A percentile compares a stretch with the other conserved stretches of the same genome.
Evolutionary conservation across 176 grass and related monocot genomes (phyloP).

Genomic region (Zoysia japonica): DNA sequence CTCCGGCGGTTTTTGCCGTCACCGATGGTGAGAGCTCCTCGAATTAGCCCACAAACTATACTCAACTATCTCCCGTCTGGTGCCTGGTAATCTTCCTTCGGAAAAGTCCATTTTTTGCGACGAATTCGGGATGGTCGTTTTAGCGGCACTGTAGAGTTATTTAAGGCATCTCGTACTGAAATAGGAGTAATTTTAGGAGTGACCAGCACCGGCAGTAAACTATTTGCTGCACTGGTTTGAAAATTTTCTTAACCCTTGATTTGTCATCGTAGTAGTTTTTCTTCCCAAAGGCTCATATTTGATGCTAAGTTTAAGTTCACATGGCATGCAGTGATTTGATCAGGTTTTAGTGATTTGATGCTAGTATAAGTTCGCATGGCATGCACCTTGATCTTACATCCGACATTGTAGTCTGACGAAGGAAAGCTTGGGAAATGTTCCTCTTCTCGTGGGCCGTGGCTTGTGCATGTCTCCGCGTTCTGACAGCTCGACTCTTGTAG

Average conservation of each 20-base stretch:
- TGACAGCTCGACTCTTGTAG: conserved; percentile 11
- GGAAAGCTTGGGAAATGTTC: neutral
- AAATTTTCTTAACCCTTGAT: neutral
- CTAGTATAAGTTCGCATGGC: neutral
- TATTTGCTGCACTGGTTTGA: too few species aligned
- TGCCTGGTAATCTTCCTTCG: neutral
- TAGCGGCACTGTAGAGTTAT: too few species aligned
- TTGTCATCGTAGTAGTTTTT: neutral
- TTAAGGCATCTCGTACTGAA: too few species aligned
- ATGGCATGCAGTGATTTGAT: neutral
- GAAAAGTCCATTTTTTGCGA: neutral
- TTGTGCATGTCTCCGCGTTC: neutral
- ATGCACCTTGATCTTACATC: neutral
- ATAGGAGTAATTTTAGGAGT: too few species aligned
- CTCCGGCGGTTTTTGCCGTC: neutral
- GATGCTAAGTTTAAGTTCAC: neutral
- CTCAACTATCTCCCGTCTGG: neutral
- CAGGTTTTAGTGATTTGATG: too few species aligned
- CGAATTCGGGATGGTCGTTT: too few species aligned
- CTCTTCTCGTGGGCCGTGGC: neutral
- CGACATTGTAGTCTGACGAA: neutral
- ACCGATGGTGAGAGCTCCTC: conserved; percentile 26
- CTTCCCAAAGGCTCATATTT: neutral
- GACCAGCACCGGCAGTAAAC: too few species aligned
- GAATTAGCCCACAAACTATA: neutral